Evolutionary conservation across 495 filamentous ascomycete species (phyloP).

Genomic region (Talaromyces wortmannii): DNA sequence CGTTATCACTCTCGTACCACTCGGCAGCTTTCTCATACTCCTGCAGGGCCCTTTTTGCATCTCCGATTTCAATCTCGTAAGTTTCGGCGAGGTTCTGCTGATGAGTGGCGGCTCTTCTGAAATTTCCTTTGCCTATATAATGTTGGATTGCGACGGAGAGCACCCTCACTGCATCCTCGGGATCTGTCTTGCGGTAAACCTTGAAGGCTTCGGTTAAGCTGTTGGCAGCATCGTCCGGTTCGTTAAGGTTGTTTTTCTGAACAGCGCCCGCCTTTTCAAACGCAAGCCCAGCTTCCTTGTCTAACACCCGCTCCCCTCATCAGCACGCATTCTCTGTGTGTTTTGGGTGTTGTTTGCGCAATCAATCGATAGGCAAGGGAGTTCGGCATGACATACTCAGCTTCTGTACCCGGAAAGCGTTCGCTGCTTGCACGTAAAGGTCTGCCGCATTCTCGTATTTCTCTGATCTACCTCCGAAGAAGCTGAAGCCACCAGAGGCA

Average conservation of each 20-base stretch:
- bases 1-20: slow-evolving; percentile 84
- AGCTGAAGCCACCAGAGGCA: slow-evolving; percentile 64
- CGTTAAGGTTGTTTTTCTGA: slow-evolving; percentile 69
- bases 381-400: slow-evolving; percentile 40
- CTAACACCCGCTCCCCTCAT: slow-evolving; percentile 23
- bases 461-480: slow-evolving; percentile 73
- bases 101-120: slow-evolving; percentile 79
- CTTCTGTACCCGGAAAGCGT: slow-evolving; percentile 71
- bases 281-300: slow-evolving; percentile 71
- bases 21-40: slow-evolving; percentile 74
- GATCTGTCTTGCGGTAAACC: slow-evolving; percentile 74
- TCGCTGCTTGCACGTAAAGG: slow-evolving; percentile 73
- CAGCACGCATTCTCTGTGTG: not conserved
- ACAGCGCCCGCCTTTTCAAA: slow-evolving; percentile 76
- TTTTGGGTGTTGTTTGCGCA: no score
- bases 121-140: slow-evolving; percentile 78
- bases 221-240: slow-evolving; percentile 85
- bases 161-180: slow-evolving; percentile 69
- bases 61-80: slow-evolving; percentile 70
- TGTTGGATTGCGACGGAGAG: slow-evolving; percentile 68
- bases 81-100: slow-evolving; percentile 81
- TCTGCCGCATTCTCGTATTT: slow-evolving; percentile 82
- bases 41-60: slow-evolving; percentile 67
- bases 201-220: slow-evolving; percentile 74
- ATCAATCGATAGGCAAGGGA: not conserved